These are phyloP conservation scores for Cryptococcus floricola DNA, from an alignment of 1,284 basidiomycete species.

Conservation along the genomic window DNA sequence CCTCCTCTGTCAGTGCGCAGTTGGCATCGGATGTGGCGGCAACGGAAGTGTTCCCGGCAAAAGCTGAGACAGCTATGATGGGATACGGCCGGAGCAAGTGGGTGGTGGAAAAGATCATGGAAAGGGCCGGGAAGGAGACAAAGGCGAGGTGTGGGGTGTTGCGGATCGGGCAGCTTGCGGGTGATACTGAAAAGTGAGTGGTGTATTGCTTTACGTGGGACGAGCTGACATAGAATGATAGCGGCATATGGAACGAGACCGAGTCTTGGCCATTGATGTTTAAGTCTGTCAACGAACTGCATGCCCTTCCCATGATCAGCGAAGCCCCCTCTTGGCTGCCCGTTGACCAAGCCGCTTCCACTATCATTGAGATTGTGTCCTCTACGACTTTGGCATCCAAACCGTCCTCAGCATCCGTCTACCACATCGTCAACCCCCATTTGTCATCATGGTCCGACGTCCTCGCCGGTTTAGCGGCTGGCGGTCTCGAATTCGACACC, in stretches of 20 bases:
- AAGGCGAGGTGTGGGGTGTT: conserved; percentile 50
- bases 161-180: conserved; percentile 53
- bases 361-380: conserved; percentile 55
- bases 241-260: conserved; percentile 61
- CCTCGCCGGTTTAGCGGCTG: conserved; percentile 58
- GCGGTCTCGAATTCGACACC: conserved; percentile 68
- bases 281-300: conserved; percentile 50
- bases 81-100: conserved; percentile 62
- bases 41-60: conserved; percentile 29
- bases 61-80: conserved; percentile 43
- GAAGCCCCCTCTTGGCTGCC: conserved; percentile 59
- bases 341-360: conserved; percentile 57
- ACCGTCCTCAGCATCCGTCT: conserved; percentile 52
- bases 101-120: conserved; percentile 60
- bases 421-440: conserved; percentile 64
- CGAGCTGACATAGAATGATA: conserved; percentile 16
- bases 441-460: conserved; percentile 56
- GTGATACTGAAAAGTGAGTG: conserved; percentile 51
- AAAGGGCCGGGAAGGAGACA: conserved; percentile 44
- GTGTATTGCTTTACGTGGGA: not conserved
- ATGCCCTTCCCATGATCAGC: conserved; percentile 52
- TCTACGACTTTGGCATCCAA: conserved; percentile 13
- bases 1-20: conserved; percentile 55
- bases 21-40: conserved; percentile 30
- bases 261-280: conserved; percentile 55